A percentile compares a stretch with the other conserved stretches of the same genome.
phyloP scores from a whole-genome alignment of 164 flowering plant species.

The Malania oleifera region DNA sequence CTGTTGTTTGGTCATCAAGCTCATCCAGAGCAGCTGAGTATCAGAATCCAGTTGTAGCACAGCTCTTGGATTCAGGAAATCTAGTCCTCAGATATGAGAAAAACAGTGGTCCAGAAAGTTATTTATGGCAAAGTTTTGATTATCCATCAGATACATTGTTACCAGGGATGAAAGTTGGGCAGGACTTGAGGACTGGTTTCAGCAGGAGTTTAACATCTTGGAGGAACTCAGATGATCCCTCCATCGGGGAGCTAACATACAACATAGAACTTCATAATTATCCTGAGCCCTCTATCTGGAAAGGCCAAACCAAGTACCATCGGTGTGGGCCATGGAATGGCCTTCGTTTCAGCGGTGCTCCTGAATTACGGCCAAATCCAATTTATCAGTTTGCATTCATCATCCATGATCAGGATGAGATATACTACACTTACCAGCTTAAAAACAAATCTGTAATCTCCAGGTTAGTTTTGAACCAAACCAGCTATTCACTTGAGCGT shows the following conservation, averaged over 20 bases:
- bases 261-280: slow-evolving; percentile 8
- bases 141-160: slow-evolving; percentile 26
- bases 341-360: slow-evolving; percentile 11
- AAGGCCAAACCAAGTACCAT: slow-evolving; percentile 3
- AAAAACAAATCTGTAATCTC: not conserved
- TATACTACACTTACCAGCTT: not conserved
- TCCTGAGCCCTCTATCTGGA: slow-evolving; percentile 17
- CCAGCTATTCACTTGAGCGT: slow-evolving; percentile 1
- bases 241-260: slow-evolving; percentile 21
- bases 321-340: slow-evolving; percentile 32
- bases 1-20: not conserved
- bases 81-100: slow-evolving; percentile 8
- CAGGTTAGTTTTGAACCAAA: not conserved
- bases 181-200: slow-evolving; percentile 17
- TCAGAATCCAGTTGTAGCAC: slow-evolving; percentile 17
- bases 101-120: not conserved
- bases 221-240: slow-evolving; percentile 29
- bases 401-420: not conserved
- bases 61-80: slow-evolving; percentile 17
- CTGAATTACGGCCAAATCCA: not conserved
- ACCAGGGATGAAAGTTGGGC: slow-evolving; percentile 26
- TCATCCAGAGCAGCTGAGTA: not conserved
- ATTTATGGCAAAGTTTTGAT: slow-evolving; percentile 35
- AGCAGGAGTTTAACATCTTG: slow-evolving; percentile 21
- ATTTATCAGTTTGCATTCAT: not conserved